Percentiles rank a stretch among this genome's conserved stretches.
These are phyloP conservation scores for Gossypium trilobum DNA, from an alignment of 441 rosid species.

Conservation along the genomic window DNA sequence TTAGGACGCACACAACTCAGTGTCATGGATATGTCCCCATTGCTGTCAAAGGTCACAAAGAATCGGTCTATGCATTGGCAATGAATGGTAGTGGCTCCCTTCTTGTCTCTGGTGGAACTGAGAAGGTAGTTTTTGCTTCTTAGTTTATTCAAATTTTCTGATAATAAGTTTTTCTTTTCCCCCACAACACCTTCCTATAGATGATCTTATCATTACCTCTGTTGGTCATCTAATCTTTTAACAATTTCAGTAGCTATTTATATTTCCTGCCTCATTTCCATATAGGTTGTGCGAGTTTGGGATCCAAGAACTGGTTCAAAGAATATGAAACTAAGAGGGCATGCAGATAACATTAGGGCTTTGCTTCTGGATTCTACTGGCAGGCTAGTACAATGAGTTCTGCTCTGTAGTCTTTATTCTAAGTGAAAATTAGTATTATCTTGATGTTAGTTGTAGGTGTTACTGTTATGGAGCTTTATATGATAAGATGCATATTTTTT, in stretches of 20 bases:
- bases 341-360: constrained; percentile 90
- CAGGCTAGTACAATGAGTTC: constrained; percentile 41
- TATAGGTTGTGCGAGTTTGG: constrained; percentile 96
- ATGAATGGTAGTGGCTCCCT: constrained; percentile 79
- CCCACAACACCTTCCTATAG: not conserved
- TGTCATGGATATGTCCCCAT: constrained; percentile 68
- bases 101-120: constrained; percentile 99
- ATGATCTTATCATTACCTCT: not conserved
- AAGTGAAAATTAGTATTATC: not conserved
- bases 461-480: constrained; percentile 1
- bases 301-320: constrained; percentile 95
- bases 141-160: not conserved
- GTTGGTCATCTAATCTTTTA: not conserved
- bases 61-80: constrained; percentile 95
- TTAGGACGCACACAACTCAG: constrained; percentile 54
- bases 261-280: constrained; percentile 14
- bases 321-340: constrained; percentile 93
- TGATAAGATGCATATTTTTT: not conserved
- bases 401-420: not conserved
- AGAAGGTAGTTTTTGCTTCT: constrained; percentile 52
- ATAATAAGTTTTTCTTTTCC: not conserved
- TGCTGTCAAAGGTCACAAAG: constrained; percentile 91
- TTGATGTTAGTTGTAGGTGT: not conserved
- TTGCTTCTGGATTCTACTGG: constrained; percentile 89
- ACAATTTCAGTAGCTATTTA: not conserved